A percentile compares a stretch with the other conserved stretches of the same genome.
Conservation (phyloP, 129 eudicot genomes). For the Flaveria trinervia region DNA sequence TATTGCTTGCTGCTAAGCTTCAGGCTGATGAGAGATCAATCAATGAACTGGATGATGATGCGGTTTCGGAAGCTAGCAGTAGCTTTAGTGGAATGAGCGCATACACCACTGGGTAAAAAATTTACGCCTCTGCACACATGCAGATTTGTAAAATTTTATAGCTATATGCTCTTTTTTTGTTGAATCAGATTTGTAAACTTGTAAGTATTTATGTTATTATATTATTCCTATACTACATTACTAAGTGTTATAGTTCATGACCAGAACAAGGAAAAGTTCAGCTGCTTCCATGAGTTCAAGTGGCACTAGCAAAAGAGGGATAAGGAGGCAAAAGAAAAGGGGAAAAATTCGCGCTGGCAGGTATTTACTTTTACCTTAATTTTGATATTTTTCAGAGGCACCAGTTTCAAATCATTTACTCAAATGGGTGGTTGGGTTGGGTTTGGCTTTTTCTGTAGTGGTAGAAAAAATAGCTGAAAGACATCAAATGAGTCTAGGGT, state of each 20-base stretch:
- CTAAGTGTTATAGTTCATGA: constrained; percentile 20
- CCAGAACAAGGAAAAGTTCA: constrained; percentile 71
- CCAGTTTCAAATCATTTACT: neutral
- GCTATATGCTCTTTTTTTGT: neutral
- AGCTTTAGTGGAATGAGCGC: constrained; percentile 98
- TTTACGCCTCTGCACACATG: neutral
- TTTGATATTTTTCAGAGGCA: neutral
- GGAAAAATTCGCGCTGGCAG: constrained; percentile 99
- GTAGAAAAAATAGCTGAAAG: neutral
- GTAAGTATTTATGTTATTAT: neutral
- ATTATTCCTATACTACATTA: neutral
- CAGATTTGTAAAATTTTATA: neutral
- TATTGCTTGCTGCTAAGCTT: constrained; percentile 81
- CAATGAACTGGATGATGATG: constrained; percentile 80
- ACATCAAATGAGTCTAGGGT: neutral
- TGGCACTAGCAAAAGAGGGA: constrained; percentile 62
- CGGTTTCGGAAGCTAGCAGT: constrained; percentile 96
- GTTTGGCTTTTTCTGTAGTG: neutral
- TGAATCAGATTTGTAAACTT: neutral
- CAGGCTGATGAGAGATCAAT: constrained; percentile 63
- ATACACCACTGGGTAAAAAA: constrained; percentile 81
- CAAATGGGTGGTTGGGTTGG: neutral
- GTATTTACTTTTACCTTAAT: constrained; percentile 34
- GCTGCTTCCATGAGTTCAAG: constrained; percentile 69
- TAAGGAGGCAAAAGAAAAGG: constrained; percentile 72